Conservation (phyloP, 2,329 filamentous ascomycete species). For the Periconia sp. region DNA sequence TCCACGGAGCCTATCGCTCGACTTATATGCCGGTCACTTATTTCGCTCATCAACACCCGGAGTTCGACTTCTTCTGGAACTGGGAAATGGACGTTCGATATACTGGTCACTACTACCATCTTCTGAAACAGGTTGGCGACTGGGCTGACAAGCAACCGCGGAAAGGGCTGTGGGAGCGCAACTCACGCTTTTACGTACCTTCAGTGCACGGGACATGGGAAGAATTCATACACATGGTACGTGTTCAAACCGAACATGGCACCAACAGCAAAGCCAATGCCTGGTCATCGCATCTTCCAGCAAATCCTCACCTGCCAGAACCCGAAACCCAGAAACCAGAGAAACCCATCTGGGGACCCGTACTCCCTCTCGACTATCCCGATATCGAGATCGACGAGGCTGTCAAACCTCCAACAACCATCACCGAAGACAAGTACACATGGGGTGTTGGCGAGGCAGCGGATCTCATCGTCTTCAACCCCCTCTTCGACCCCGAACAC, state of each 20-base stretch:
- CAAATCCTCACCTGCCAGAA: slow-evolving; percentile 47
- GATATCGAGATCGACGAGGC: slow-evolving; percentile 56
- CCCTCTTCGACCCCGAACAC: slow-evolving; percentile 70
- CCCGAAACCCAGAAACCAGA: slow-evolving; percentile 44
- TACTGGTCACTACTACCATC: slow-evolving; percentile 84
- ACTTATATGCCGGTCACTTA: slow-evolving; percentile 94
- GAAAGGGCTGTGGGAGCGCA: slow-evolving; percentile 76
- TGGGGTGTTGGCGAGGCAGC: slow-evolving; percentile 73
- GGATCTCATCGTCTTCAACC: slow-evolving; percentile 76
- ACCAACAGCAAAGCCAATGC: slow-evolving; percentile 49
- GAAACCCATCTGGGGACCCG: slow-evolving; percentile 53
- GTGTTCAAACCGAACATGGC: slow-evolving; percentile 60
- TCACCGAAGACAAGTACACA: slow-evolving; percentile 56
- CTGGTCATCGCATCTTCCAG: slow-evolving; percentile 44
- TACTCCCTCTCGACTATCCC: slow-evolving; percentile 45
- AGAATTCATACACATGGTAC: slow-evolving; percentile 68
- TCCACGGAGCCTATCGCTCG: slow-evolving; percentile 70
- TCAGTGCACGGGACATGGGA: slow-evolving; percentile 70
- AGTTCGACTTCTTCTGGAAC: slow-evolving; percentile 91
- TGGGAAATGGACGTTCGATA: slow-evolving; percentile 95
- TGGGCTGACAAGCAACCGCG: slow-evolving; percentile 71
- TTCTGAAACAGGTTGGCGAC: slow-evolving; percentile 66
- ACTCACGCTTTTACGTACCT: slow-evolving; percentile 75
- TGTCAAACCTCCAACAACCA: slow-evolving; percentile 57
- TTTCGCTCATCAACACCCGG: slow-evolving; percentile 84